phyloP scores from a whole-genome alignment of 2,329 filamentous ascomycete genomes.

The Botryosphaeria agaves region DNA sequence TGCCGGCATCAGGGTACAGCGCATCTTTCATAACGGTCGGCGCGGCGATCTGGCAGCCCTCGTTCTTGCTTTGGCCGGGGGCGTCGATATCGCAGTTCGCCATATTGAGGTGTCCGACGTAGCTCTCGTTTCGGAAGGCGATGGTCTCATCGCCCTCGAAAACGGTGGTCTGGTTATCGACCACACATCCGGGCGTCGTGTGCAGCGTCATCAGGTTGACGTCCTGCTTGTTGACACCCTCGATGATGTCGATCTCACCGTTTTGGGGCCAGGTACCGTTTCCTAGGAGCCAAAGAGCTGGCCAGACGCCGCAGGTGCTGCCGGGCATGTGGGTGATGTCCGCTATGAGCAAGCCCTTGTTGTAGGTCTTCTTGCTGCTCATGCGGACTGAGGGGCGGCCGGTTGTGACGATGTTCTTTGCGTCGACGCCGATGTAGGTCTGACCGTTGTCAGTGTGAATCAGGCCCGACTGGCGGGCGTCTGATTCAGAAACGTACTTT shows the following conservation, averaged over 20 bases:
- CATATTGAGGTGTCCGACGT: slow-evolving; percentile 30
- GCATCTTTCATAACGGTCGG: slow-evolving; percentile 22
- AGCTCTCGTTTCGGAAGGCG: slow-evolving; percentile 27
- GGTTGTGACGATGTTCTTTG: slow-evolving; percentile 12
- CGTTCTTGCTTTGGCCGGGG: slow-evolving; percentile 19
- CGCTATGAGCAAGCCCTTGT: slow-evolving; percentile 28
- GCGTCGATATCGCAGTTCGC: slow-evolving; percentile 31
- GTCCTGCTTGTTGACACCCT: slow-evolving; percentile 25
- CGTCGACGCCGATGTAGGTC: slow-evolving; percentile 30
- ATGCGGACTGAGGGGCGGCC: slow-evolving; percentile 27
- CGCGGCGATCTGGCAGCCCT: slow-evolving; percentile 23
- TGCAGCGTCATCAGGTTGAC: slow-evolving; percentile 30
- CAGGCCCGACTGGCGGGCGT: background rate
- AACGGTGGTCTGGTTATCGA: slow-evolving; percentile 14
- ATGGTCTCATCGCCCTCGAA: slow-evolving; percentile 7
- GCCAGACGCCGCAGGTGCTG: slow-evolving; percentile 32
- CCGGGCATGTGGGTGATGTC: slow-evolving; percentile 35
- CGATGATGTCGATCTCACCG: slow-evolving; percentile 33
- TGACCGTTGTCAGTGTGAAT: slow-evolving; percentile 10
- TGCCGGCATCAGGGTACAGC: slow-evolving; percentile 17
- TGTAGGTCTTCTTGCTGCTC: slow-evolving; percentile 27
- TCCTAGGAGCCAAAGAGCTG: slow-evolving; percentile 26
- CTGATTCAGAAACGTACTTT: slow-evolving; percentile 7
- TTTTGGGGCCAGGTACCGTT: slow-evolving; percentile 17
- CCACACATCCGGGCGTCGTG: slow-evolving; percentile 24